Percentiles rank a stretch among this genome's conserved stretches.
These are phyloP conservation scores for Pseudocercospora ulei DNA, from an alignment of 2,329 filamentous ascomycete genomes.

Conservation along the genomic window DNA sequence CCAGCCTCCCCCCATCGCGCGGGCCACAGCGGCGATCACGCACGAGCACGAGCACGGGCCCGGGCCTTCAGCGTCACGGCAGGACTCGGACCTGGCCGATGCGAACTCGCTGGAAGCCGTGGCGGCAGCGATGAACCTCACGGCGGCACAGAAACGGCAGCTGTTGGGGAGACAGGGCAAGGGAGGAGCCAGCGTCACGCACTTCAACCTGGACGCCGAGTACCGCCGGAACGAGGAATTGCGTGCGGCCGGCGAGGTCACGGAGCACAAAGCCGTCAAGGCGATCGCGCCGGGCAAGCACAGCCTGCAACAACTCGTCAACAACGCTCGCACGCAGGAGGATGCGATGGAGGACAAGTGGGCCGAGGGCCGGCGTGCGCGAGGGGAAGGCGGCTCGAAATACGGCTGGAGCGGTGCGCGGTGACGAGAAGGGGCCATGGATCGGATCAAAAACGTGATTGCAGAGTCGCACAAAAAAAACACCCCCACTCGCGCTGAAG, in stretches of 20 bases:
- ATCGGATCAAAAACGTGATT: no score
- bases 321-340: constrained; percentile 67
- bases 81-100: constrained; percentile 16
- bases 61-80: constrained; percentile 10
- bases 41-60: constrained; percentile 10
- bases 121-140: constrained; percentile 68
- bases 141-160: constrained; percentile 65
- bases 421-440: no score
- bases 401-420: constrained; percentile 22
- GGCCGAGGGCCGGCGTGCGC: constrained; percentile 66
- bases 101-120: constrained; percentile 57
- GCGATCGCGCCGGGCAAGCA: constrained; percentile 80
- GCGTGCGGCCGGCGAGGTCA: constrained; percentile 57
- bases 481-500: no score
- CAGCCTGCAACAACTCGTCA: constrained; percentile 77
- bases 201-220: constrained; percentile 81
- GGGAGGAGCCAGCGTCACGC: constrained; percentile 53
- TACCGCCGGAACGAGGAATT: constrained; percentile 76
- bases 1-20: constrained; percentile 32
- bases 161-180: constrained; percentile 61
- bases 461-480: no score
- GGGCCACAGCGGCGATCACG: constrained; percentile 10
- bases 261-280: constrained; percentile 70
- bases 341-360: constrained; percentile 90
- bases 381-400: constrained; percentile 49